phyloP scores from a whole-genome alignment of 169 alveolate species.

The Cryptosporidium sp. region DNA sequence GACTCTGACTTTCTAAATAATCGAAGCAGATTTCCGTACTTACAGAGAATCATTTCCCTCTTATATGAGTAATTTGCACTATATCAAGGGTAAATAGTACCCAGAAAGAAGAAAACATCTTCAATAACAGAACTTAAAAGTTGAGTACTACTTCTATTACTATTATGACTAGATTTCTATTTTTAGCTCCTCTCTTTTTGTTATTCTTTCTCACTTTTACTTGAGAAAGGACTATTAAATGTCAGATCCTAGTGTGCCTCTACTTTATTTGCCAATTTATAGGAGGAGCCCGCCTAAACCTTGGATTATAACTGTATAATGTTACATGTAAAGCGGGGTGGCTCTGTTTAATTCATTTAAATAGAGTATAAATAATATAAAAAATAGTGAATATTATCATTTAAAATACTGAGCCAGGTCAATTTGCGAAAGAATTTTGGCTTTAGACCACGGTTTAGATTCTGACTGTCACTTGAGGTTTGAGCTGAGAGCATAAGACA shows the following conservation, averaged over 20 bases:
- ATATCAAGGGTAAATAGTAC: background rate
- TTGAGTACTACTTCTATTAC: background rate
- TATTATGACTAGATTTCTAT: background rate
- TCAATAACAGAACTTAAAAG: background rate
- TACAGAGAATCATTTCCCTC: conserved; percentile 21
- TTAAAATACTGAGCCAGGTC: too few species aligned
- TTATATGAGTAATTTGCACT: background rate
- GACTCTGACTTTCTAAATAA: conserved; percentile 48
- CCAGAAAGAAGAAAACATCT: background rate
- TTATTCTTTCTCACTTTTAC: too few species aligned
- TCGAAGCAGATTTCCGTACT: conserved; percentile 58
- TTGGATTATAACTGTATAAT: background rate
- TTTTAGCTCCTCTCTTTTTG: background rate
- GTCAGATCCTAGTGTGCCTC: too few species aligned
- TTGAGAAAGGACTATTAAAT: too few species aligned
- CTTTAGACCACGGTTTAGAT: background rate
- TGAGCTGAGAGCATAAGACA: too few species aligned
- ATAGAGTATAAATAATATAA: too few species aligned
- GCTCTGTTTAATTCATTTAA: background rate
- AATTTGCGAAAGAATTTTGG: background rate
- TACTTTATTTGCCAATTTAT: too few species aligned
- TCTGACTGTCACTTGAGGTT: background rate
- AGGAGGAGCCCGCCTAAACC: background rate
- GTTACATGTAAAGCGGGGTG: background rate
- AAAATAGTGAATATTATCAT: background rate